Base-by-base conservation (phyloP, 352 stramenopile genomes). In the Elongisporangium senticosum region DNA sequence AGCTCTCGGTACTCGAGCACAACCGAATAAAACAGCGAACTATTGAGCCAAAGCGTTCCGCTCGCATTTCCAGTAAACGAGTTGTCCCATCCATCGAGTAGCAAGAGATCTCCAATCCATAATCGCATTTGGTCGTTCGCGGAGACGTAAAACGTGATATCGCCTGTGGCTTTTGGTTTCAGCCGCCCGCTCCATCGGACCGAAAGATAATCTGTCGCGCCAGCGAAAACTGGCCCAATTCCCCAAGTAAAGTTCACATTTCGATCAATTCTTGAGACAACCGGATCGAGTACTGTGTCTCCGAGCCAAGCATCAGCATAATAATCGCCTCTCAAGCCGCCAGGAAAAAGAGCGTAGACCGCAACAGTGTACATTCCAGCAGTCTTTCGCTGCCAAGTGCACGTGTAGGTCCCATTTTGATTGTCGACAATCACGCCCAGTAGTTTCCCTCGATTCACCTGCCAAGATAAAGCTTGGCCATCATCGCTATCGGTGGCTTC, bases 221-320 rank as follows among this genome's bases (percentile, higher is more conserved):
- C 75, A 43, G 72, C 59, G 53, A 89, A 86, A 2, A 80, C 43
- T 14, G 77, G 49, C 0, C 78, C 82, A 21, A 37, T 63, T 14
- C 66, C 71, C 83, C 83, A 91, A 26, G 79, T 90, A 52, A 93
- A 92, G 55, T 90, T 94, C 4, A 91, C 54, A 22, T 83, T 58
- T 4, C 68, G 68, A 65, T 92, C 84, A 40, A 90, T 77, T 2
- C 83, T 79, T 7, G 68, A 71, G 22, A 79, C 55, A 2, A 78
- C 51, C 7, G 66, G 59, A 5, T 48, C 20, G 19, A 21, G 22
- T n/a, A 13, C 48, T 23, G 52, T 49, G 43, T 64, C 52, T 17
- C 74, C 68, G 4, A 93, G 65, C 77, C 82, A 91, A 7, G 79
- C 60, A 58, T 90, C 79, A 14, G 54, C 65, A 51, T 77, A 93